Percentiles rank a stretch among this genome's conserved stretches.
Evolutionary conservation across 108 stramenopile species (phyloP).

Genomic region (Nitzschia sp.): DNA sequence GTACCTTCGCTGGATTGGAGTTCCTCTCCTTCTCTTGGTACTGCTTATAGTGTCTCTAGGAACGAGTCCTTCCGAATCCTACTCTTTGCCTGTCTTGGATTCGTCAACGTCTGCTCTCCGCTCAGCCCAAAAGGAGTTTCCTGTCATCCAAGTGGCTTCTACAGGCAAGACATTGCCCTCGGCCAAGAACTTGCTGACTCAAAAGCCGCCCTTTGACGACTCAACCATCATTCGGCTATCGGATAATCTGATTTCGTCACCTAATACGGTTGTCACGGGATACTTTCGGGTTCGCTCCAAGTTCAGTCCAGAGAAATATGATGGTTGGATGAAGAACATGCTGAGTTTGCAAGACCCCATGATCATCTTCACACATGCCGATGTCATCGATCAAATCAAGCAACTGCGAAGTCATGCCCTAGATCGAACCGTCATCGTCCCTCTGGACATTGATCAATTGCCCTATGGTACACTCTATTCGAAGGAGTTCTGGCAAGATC

Average conservation of each 20-base stretch:
- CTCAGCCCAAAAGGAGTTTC: too few species aligned
- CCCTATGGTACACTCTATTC: slow-evolving; percentile 36
- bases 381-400: slow-evolving; percentile 45
- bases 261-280: slow-evolving; percentile 60
- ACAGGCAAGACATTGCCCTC: slow-evolving; percentile 15
- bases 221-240: slow-evolving; percentile 21
- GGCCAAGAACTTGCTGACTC: slow-evolving; percentile 25
- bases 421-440: slow-evolving; percentile 49
- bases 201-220: slow-evolving; percentile 27
- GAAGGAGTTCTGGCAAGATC: slow-evolving; percentile 55
- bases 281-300: slow-evolving; percentile 61
- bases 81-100: too few species aligned
- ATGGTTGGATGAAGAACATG: slow-evolving; percentile 65
- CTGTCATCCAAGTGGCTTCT: not conserved
- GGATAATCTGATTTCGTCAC: slow-evolving; percentile 26
- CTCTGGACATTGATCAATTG: slow-evolving; percentile 44
- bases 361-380: slow-evolving; percentile 61
- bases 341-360: slow-evolving; percentile 63
- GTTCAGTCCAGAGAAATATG: slow-evolving; percentile 41
- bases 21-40: too few species aligned
- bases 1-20: too few species aligned
- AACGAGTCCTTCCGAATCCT: too few species aligned
- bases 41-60: too few species aligned
- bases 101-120: too few species aligned
- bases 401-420: slow-evolving; percentile 47